Percentiles rank a stretch among this genome's conserved stretches.
phyloP scores from a whole-genome alignment of 495 filamentous ascomycete species.

The Clavariopsis aquatica region DNA sequence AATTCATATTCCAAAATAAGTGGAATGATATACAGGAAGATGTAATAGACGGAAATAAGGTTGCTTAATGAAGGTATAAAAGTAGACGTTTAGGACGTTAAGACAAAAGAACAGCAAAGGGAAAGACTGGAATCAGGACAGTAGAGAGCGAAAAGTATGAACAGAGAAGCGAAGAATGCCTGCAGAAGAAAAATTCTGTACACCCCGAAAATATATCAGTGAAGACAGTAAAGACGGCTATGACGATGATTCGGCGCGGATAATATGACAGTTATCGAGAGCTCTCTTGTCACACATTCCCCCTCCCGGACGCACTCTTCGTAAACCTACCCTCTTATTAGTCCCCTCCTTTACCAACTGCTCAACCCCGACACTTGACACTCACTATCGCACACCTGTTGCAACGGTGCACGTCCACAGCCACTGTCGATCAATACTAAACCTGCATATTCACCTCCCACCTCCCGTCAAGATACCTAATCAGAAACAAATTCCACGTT shows the following conservation, averaged over 20 bases:
- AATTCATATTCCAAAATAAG: background rate
- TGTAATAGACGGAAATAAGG: background rate
- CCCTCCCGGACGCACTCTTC: background rate
- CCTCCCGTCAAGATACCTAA: background rate
- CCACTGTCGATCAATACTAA: background rate
- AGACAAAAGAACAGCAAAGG: too few species aligned
- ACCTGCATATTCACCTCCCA: background rate
- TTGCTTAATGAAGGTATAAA: too few species aligned
- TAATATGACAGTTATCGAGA: background rate
- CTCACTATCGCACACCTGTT: background rate
- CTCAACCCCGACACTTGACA: slow-evolving; percentile 14
- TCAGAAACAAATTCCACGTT: background rate
- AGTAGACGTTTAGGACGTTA: too few species aligned
- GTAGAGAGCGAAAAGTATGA: background rate
- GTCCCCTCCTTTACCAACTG: background rate
- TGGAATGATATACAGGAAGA: background rate
- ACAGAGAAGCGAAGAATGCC: background rate
- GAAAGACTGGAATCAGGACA: too few species aligned
- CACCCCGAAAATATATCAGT: background rate
- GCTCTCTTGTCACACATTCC: background rate
- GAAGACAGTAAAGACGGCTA: background rate
- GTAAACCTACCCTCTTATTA: background rate
- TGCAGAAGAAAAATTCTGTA: background rate
- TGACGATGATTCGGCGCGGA: background rate
- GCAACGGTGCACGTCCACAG: background rate